A percentile compares a stretch with the other conserved stretches of the same genome.
These are phyloP conservation scores for Pythium rishiriense DNA, from an alignment of 352 stramenopile genomes.

Conservation along the genomic window DNA sequence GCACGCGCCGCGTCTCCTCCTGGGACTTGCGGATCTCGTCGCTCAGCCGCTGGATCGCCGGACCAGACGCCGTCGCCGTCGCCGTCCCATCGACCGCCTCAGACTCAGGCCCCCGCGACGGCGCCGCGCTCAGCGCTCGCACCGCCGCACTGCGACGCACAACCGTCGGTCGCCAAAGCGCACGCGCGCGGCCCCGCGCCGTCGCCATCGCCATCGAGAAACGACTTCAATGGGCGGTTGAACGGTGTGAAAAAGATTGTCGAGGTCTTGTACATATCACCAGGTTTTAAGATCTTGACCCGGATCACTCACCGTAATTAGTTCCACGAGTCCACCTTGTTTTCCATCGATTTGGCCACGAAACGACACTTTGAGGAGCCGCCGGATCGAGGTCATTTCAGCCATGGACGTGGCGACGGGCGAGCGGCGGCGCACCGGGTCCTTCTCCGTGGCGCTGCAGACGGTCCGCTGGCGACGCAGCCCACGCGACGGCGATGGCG, in stretches of 20 bases:
- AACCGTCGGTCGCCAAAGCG: background rate
- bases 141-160: background rate
- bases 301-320: too few relatives aligned
- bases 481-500: background rate
- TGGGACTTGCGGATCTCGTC: slow-evolving; percentile 81
- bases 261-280: too few relatives aligned
- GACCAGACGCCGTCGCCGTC: background rate
- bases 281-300: background rate
- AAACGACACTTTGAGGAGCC: too few relatives aligned
- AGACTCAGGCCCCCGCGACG: background rate
- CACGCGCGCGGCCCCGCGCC: background rate
- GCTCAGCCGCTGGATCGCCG: slow-evolving; percentile 66
- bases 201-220: slow-evolving; percentile 1
- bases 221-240: slow-evolving; percentile 2
- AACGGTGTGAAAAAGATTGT: background rate
- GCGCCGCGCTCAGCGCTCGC: slow-evolving; percentile 4
- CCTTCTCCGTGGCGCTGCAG: slow-evolving; percentile 42
- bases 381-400: background rate
- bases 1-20: slow-evolving; percentile 80
- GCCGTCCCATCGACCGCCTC: too few relatives aligned
- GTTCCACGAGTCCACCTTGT: too few relatives aligned
- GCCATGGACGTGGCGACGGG: background rate
- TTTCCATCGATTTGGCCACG: too few relatives aligned
- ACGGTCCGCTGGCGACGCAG: slow-evolving; percentile 29
- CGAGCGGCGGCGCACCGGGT: slow-evolving; percentile 21